Percentiles rank a stretch among this genome's conserved stretches.
Evolutionary conservation across 306 rosid species (phyloP).

Genomic region (Gastrolobium bilobum): DNA sequence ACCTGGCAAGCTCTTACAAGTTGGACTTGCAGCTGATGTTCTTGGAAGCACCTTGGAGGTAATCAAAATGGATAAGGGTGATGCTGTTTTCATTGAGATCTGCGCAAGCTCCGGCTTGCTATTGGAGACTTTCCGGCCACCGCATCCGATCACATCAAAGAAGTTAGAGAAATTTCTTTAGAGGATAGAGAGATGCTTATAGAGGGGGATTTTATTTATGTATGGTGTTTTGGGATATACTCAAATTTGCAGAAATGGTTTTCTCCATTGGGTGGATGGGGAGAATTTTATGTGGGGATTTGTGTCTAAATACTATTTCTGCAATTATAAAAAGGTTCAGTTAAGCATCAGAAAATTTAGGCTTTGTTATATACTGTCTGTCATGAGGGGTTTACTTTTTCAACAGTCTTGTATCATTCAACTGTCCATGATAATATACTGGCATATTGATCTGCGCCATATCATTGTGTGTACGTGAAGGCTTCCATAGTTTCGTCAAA

Average conservation of each 20-base stretch:
- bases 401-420: constrained; percentile 24
- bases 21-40: constrained; percentile 81
- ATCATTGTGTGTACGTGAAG: not conserved
- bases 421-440: constrained; percentile 34
- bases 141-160: constrained; percentile 59
- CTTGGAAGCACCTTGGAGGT: constrained; percentile 75
- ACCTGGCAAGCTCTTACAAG: constrained; percentile 62
- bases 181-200: constrained; percentile 65
- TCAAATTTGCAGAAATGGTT: constrained; percentile 62
- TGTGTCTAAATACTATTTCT: constrained; percentile 62
- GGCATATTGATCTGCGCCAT: constrained; percentile 33
- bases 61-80: constrained; percentile 73
- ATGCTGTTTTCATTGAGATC: constrained; percentile 59
- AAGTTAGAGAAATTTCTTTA: constrained; percentile 78
- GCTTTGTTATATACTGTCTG: constrained; percentile 31
- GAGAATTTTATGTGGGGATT: constrained; percentile 58
- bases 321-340: constrained; percentile 61
- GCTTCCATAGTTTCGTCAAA: not conserved
- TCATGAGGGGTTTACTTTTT: constrained; percentile 25
- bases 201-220: constrained; percentile 47
- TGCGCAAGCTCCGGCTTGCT: constrained; percentile 58
- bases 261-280: constrained; percentile 49
- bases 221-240: constrained; percentile 61
- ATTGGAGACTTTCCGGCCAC: constrained; percentile 73
- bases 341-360: constrained; percentile 59